Percentiles rank a stretch among this genome's conserved stretches.
phyloP scores from a whole-genome alignment of 352 stramenopile genomes.

The Thalassiosira gravida region DNA sequence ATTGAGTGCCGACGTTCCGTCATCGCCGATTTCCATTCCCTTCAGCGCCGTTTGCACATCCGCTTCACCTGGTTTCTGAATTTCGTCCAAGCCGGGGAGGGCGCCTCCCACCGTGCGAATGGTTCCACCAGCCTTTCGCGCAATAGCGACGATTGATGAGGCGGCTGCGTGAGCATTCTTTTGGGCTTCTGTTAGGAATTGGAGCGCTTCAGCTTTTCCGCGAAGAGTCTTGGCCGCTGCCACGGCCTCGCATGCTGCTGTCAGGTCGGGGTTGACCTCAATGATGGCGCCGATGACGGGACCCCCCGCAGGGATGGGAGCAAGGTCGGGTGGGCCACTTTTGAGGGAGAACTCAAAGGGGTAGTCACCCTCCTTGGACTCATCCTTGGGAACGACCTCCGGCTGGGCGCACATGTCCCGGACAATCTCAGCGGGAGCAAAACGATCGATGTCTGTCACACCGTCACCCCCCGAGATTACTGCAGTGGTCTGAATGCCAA shows the following conservation, averaged over 20 bases:
- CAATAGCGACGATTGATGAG: constrained; percentile 59
- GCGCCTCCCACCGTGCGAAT: constrained; percentile 68
- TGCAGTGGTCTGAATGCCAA: constrained; percentile 73
- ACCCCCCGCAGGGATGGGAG: constrained; percentile 47
- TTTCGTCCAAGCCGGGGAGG: constrained; percentile 63
- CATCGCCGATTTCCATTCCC: constrained; percentile 71
- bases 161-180: constrained; percentile 63
- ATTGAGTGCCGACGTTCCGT: constrained; percentile 70
- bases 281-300: constrained; percentile 74
- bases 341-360: constrained; percentile 76
- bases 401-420: constrained; percentile 56
- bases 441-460: constrained; percentile 49
- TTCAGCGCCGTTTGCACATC: constrained; percentile 71
- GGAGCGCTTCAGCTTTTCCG: constrained; percentile 76
- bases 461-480: constrained; percentile 75
- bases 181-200: constrained; percentile 74
- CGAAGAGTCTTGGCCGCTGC: constrained; percentile 56
- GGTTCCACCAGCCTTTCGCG: constrained; percentile 57
- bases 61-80: constrained; percentile 55
- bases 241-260: constrained; percentile 61
- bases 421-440: constrained; percentile 72
- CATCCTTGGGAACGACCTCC: constrained; percentile 51
- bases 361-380: constrained; percentile 21
- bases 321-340: constrained; percentile 34
- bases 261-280: constrained; percentile 68